Conservation (phyloP, 768 basidiomycete species). For the Leccinum incarnatum region DNA sequence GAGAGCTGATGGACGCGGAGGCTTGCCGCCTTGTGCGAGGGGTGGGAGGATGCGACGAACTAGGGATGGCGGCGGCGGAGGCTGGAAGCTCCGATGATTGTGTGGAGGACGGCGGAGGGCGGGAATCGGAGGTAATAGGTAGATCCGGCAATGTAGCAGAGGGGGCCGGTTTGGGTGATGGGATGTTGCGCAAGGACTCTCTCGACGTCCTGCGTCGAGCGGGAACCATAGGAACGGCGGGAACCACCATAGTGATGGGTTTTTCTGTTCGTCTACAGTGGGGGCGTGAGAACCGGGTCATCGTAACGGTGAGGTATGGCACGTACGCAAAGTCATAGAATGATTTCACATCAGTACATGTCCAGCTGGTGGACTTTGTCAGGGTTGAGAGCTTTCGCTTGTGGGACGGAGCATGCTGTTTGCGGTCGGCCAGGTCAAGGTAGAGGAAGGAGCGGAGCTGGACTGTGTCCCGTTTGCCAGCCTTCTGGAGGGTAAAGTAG, state of each 20-base stretch:
- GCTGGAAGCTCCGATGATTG: slow-evolving; percentile 9
- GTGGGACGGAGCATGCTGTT: slow-evolving; percentile 39
- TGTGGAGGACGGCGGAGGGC: not conserved
- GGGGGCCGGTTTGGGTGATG: slow-evolving; percentile 60
- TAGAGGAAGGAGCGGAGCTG: slow-evolving; percentile 62
- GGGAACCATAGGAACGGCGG: slow-evolving; percentile 4
- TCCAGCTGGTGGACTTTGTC: slow-evolving; percentile 32
- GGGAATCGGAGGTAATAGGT: slow-evolving; percentile 23
- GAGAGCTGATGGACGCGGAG: slow-evolving; percentile 44
- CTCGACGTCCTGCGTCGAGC: slow-evolving; percentile 34
- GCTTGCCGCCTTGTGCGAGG: slow-evolving; percentile 15
- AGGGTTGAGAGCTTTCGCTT: slow-evolving; percentile 33
- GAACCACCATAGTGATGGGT: slow-evolving; percentile 20
- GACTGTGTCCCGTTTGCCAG: slow-evolving; percentile 33
- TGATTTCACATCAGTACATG: slow-evolving; percentile 16
- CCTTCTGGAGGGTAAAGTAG: slow-evolving; percentile 47
- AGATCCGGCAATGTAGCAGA: slow-evolving; percentile 49
- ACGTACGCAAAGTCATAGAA: slow-evolving; percentile 15
- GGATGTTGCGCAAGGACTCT: slow-evolving; percentile 47
- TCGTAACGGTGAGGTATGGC: not conserved
- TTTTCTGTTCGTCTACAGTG: slow-evolving; percentile 23
- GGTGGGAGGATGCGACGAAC: slow-evolving; percentile 15
- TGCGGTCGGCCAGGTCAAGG: slow-evolving; percentile 61
- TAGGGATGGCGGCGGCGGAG: slow-evolving; percentile 15
- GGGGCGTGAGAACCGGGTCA: not conserved